Percentiles rank a stretch among this genome's conserved stretches.
These are phyloP conservation scores for Fomitopsis serialis DNA, from an alignment of 768 basidiomycete genomes.

Conservation along the genomic window DNA sequence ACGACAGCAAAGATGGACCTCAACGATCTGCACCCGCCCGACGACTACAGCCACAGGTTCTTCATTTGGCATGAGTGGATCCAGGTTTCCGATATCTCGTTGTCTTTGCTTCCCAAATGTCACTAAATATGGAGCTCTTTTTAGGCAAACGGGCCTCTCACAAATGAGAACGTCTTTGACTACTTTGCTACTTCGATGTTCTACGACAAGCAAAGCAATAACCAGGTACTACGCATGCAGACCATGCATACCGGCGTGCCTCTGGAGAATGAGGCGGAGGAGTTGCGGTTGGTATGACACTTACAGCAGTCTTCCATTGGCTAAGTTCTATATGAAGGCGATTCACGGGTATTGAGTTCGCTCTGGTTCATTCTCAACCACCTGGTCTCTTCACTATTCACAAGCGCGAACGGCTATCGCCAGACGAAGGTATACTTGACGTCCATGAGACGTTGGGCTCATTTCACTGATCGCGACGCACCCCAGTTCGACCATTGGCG, in stretches of 20 bases:
- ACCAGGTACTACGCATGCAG: constrained; percentile 91
- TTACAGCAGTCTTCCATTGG: not conserved
- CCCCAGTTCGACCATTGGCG: constrained; percentile 65
- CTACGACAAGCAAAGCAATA: constrained; percentile 92
- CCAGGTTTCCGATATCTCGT: constrained; percentile 42
- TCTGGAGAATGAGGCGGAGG: constrained; percentile 75
- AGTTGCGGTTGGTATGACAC: constrained; percentile 59
- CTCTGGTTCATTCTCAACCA: constrained; percentile 72
- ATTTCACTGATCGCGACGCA: constrained; percentile 1
- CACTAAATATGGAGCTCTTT: not conserved
- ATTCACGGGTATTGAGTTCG: constrained; percentile 85
- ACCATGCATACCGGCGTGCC: constrained; percentile 81
- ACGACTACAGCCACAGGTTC: constrained; percentile 78
- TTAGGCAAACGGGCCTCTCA: constrained; percentile 74
- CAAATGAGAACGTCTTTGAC: constrained; percentile 76
- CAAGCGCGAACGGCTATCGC: constrained; percentile 79
- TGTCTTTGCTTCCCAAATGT: not conserved
- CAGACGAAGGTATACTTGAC: constrained; percentile 63
- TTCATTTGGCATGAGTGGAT: constrained; percentile 94
- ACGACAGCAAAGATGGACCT: constrained; percentile 41
- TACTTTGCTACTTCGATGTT: constrained; percentile 91
- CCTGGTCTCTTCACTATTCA: constrained; percentile 86
- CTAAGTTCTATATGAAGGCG: constrained; percentile 42
- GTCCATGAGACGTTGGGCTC: not conserved
- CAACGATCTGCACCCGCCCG: constrained; percentile 68